These are phyloP conservation scores for Penicillium arizonense DNA, from an alignment of 495 filamentous ascomycete species.

Conservation along the genomic window DNA sequence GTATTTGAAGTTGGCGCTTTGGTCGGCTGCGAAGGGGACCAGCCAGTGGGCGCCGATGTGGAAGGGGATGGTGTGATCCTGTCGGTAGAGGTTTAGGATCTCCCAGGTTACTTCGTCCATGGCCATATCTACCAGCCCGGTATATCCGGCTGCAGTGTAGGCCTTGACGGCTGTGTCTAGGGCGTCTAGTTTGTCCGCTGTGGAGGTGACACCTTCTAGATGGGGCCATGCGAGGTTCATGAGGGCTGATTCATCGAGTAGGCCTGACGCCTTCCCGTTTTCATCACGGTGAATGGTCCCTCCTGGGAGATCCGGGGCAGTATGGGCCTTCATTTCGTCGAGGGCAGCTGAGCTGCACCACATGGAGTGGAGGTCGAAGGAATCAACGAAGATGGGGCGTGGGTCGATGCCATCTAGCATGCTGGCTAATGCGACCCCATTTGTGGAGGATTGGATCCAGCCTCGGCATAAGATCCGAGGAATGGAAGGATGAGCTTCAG, in stretches of 20 bases:
- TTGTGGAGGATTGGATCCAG: constrained; percentile 61
- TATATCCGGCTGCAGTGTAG: constrained; percentile 58
- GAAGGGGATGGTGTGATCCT: constrained; percentile 46
- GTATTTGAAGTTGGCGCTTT: constrained; percentile 19
- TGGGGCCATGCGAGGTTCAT: constrained; percentile 58
- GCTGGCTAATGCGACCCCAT: constrained; percentile 46
- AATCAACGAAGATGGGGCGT: constrained; percentile 58
- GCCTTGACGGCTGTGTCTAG: constrained; percentile 46
- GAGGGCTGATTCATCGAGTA: constrained; percentile 58
- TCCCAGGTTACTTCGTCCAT: constrained; percentile 64
- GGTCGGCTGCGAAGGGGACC: constrained; percentile 32
- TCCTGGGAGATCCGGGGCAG: constrained; percentile 51
- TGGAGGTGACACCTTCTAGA: constrained; percentile 49
- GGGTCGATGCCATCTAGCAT: constrained; percentile 54
- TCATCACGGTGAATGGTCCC: constrained; percentile 56
- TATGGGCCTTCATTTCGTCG: constrained; percentile 47
- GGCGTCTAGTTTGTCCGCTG: constrained; percentile 52
- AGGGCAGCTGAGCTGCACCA: constrained; percentile 61
- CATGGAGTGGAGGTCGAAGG: constrained; percentile 61
- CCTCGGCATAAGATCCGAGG: constrained; percentile 55
- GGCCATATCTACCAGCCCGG: constrained; percentile 67
- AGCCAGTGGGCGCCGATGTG: constrained; percentile 65
- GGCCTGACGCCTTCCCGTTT: constrained; percentile 49
- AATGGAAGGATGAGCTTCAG: constrained; percentile 44
- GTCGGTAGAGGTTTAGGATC: constrained; percentile 47